These are phyloP conservation scores for Sporothrix inflata DNA, from an alignment of 2,329 filamentous ascomycete genomes.

Conservation along the genomic window DNA sequence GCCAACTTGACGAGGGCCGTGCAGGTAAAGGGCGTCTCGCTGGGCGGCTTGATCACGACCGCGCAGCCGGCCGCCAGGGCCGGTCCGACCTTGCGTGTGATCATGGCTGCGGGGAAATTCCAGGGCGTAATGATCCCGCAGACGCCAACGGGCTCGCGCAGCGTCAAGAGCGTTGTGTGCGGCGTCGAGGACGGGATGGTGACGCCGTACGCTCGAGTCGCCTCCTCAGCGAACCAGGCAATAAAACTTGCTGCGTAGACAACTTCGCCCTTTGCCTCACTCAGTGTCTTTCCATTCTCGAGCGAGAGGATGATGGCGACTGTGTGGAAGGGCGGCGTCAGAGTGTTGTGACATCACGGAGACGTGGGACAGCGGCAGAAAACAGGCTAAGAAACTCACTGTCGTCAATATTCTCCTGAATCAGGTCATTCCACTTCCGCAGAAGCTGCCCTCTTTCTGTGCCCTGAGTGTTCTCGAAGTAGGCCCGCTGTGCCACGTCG, in stretches of 20 bases:
- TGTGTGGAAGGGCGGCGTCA: too few species aligned
- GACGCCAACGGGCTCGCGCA: slow-evolving; percentile 84
- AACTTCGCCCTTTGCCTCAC: slow-evolving; percentile 57
- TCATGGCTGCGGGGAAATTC: slow-evolving; percentile 85
- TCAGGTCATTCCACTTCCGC: too few species aligned
- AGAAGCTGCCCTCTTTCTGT: too few species aligned
- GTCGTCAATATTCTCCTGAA: too few species aligned
- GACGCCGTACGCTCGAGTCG: slow-evolving; percentile 72
- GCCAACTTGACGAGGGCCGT: slow-evolving; percentile 82
- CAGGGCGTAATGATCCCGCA: slow-evolving; percentile 83
- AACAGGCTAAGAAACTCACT: too few species aligned
- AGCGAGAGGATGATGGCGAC: too few species aligned
- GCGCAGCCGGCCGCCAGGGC: slow-evolving; percentile 96
- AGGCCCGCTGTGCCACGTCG: background rate
- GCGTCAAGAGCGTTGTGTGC: slow-evolving; percentile 73
- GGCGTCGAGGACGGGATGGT: slow-evolving; percentile 65
- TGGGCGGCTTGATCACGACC: slow-evolving; percentile 89
- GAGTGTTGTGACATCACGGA: too few species aligned
- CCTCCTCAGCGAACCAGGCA: slow-evolving; percentile 82
- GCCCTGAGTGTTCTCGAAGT: background rate
- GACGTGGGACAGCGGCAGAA: too few species aligned
- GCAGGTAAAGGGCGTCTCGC: slow-evolving; percentile 89
- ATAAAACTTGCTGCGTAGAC: slow-evolving; percentile 75
- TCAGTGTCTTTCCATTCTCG: too few species aligned
- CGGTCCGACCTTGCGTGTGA: slow-evolving; percentile 70